Conservation (phyloP, 2,329 filamentous ascomycete species). For the Reticulascus tulasneorum region DNA sequence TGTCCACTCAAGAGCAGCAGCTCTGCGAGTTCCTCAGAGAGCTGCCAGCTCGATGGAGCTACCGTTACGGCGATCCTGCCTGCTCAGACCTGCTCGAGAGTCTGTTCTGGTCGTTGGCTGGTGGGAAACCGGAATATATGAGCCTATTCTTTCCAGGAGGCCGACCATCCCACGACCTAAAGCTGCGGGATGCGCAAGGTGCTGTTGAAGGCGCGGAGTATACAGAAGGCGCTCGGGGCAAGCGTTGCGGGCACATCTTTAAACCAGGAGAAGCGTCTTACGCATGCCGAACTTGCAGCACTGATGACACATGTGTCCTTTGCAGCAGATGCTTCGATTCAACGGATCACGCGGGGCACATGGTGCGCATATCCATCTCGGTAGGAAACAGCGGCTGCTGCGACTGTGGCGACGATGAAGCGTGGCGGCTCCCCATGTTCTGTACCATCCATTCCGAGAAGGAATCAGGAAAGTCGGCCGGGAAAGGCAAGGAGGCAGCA, state of each 20-base stretch:
- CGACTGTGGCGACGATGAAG: constrained; percentile 93
- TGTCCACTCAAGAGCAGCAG: constrained; percentile 70
- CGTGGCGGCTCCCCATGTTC: constrained; percentile 81
- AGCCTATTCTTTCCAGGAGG: constrained; percentile 79
- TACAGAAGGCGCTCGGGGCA: constrained; percentile 83
- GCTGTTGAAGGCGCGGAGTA: constrained; percentile 94
- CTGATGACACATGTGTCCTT: constrained; percentile 91
- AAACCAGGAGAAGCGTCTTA: constrained; percentile 92
- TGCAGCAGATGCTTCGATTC: constrained; percentile 93
- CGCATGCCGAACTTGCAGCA: constrained; percentile 87
- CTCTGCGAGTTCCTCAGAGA: constrained; percentile 79
- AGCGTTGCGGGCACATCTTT: constrained; percentile 96
- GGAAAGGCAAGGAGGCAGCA: constrained; percentile 57
- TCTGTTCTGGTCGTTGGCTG: constrained; percentile 84
- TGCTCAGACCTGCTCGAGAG: constrained; percentile 68
- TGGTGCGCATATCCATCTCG: constrained; percentile 83
- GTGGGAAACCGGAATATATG: constrained; percentile 70
- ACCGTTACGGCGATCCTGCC: constrained; percentile 72
- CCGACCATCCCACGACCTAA: constrained; percentile 61
- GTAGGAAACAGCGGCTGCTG: constrained; percentile 93
- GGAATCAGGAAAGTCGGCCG: constrained; percentile 44
- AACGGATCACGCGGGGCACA: constrained; percentile 90
- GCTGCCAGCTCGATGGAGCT: constrained; percentile 68
- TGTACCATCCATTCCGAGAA: constrained; percentile 87
- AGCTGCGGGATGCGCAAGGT: constrained; percentile 81